Evolutionary conservation across 2,329 filamentous ascomycete species (phyloP).

Genomic region (Knoxdaviesia capensis): DNA sequence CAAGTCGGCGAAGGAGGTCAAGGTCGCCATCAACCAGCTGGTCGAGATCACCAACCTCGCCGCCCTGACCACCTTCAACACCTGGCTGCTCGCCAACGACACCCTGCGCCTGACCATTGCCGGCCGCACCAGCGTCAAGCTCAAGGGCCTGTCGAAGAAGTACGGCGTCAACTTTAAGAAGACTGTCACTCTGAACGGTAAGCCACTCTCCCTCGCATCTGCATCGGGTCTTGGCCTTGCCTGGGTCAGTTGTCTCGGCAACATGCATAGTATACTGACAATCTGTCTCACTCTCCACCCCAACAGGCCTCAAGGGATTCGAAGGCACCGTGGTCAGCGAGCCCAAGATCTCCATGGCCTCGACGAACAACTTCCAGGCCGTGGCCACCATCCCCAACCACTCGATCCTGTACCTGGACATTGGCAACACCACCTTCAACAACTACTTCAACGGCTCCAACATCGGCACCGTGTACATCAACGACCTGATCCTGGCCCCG

Average conservation of each 20-base stretch:
- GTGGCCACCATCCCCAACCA: conserved; percentile 41
- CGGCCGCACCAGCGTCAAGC: conserved; percentile 30
- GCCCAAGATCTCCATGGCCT: conserved; percentile 22
- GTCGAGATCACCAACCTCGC: conserved; percentile 23
- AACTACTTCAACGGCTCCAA: conserved; percentile 29
- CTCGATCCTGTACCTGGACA: conserved; percentile 41
- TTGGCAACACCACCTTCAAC: conserved; percentile 43
- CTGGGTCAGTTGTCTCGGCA: too few species aligned
- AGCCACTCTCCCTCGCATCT: neutral
- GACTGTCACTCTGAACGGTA: conserved; percentile 24
- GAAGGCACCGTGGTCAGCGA: conserved; percentile 30
- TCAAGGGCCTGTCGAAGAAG: conserved; percentile 25
- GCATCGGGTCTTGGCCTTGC: too few species aligned
- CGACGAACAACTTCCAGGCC: conserved; percentile 34
- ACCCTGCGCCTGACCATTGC: conserved; percentile 27
- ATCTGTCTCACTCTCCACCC: too few species aligned
- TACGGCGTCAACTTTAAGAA: conserved; percentile 35
- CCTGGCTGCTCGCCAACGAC: conserved; percentile 28
- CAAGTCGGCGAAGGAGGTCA: conserved; percentile 23
- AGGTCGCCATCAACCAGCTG: conserved; percentile 30
- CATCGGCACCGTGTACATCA: conserved; percentile 35
- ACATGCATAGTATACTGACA: too few species aligned
- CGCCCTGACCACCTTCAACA: conserved; percentile 34
- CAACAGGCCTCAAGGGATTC: conserved; percentile 33
- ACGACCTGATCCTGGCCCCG: conserved; percentile 35